Percentiles rank a stretch among this genome's conserved stretches.
Evolutionary conservation across 2,329 filamentous ascomycete species (phyloP).

Genomic region (Fusarium duplospermum): DNA sequence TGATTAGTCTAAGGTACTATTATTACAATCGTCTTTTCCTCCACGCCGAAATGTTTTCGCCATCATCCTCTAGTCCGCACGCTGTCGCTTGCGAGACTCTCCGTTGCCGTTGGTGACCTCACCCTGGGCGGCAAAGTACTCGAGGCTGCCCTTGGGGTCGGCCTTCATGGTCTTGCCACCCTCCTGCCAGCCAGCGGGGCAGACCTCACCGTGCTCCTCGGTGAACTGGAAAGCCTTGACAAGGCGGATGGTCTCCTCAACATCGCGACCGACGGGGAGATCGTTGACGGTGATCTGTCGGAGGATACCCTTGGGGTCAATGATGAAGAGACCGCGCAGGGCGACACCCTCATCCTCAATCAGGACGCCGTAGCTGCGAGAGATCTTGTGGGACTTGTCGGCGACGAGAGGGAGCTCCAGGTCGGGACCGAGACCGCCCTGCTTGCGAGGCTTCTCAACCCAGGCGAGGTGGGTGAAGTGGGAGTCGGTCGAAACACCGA

Average conservation of each 20-base stretch:
- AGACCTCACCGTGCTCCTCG: constrained; percentile 84
- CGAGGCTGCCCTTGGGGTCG: constrained; percentile 62
- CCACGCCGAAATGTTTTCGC: constrained; percentile 4
- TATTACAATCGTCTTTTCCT: not conserved
- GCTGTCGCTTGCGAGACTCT: constrained; percentile 38
- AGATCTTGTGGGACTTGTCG: constrained; percentile 71
- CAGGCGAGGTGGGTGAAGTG: constrained; percentile 69
- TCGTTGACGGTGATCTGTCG: constrained; percentile 75
- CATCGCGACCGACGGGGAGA: constrained; percentile 71
- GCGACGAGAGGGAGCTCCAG: constrained; percentile 71
- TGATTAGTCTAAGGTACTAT: constrained; percentile 13
- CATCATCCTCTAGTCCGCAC: constrained; percentile 21
- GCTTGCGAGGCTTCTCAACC: constrained; percentile 67
- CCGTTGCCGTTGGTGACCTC: constrained; percentile 29
- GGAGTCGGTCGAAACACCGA: constrained; percentile 71
- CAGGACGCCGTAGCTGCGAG: constrained; percentile 71
- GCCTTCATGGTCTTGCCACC: constrained; percentile 63
- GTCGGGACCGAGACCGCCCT: constrained; percentile 69
- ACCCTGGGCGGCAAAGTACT: constrained; percentile 56
- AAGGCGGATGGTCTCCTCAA: constrained; percentile 73
- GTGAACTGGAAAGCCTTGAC: constrained; percentile 84
- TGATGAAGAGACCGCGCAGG: constrained; percentile 73
- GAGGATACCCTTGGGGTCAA: constrained; percentile 71
- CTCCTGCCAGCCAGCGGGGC: constrained; percentile 62
- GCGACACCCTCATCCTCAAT: constrained; percentile 73